Percentiles rank a stretch among this genome's conserved stretches.
Evolutionary conservation across 148 eudicot species (phyloP).

Genomic region (Cornus florida): DNA sequence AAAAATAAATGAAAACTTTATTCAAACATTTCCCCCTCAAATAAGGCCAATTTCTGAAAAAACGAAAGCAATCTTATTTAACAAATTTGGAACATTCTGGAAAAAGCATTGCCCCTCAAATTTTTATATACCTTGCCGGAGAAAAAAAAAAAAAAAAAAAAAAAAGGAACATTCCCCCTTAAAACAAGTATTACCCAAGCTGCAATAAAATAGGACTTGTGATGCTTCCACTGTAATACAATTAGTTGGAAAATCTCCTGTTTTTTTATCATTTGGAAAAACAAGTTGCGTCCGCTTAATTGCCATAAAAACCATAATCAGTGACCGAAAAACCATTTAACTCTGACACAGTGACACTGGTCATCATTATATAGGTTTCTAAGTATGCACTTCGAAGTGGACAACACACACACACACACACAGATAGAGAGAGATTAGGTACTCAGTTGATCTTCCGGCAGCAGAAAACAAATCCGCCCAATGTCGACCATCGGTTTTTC

Average conservation of each 20-base stretch:
- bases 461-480: slow-evolving; percentile 27
- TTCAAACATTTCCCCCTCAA: neutral
- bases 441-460: slow-evolving; percentile 98
- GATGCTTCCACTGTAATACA: neutral
- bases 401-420: neutral
- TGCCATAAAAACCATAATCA: neutral
- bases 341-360: neutral
- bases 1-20: neutral
- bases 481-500: slow-evolving; percentile 90
- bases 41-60: too few species aligned
- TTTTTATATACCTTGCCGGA: too few species aligned
- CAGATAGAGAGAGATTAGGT: slow-evolving; percentile 26
- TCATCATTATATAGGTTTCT: neutral
- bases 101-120: too few species aligned
- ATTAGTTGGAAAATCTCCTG: neutral
- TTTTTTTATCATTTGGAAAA: neutral
- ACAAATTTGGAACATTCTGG: too few species aligned
- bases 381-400: slow-evolving; percentile 1
- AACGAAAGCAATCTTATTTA: too few species aligned
- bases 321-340: neutral
- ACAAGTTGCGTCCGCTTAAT: neutral
- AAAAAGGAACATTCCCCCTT: too few species aligned
- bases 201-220: neutral
- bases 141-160: too few species aligned
- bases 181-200: too few species aligned